These are phyloP conservation scores for Euphorbia corollata DNA, from an alignment of 441 rosid genomes.

Conservation along the genomic window DNA sequence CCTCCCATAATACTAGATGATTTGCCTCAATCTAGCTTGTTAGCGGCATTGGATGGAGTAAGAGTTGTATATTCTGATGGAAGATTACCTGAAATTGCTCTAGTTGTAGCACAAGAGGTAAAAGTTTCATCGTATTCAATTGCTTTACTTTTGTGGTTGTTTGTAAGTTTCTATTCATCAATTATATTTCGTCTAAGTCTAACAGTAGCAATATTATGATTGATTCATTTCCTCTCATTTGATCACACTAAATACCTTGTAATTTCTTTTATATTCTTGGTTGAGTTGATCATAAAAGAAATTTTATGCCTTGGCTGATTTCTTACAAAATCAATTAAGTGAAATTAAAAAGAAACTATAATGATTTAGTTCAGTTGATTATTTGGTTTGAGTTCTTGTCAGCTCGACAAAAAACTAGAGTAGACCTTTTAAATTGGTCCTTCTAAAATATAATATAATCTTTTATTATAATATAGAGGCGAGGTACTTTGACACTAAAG, in stretches of 20 bases:
- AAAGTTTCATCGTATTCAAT: constrained; percentile 8
- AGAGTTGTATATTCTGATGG: constrained; percentile 67
- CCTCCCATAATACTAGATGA: constrained; percentile 67
- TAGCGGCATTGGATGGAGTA: constrained; percentile 56
- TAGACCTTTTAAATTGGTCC: no score
- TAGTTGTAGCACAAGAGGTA: constrained; percentile 74
- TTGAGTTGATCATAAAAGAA: no score
- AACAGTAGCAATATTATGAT: not conserved
- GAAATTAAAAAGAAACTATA: no score
- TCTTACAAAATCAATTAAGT: no score
- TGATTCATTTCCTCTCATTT: not conserved
- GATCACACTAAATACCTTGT: not conserved
- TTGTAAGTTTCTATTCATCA: not conserved
- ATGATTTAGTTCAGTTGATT: no score
- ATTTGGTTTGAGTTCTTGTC: no score
- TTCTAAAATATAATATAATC: no score
- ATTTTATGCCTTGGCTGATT: no score
- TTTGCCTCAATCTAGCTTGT: constrained; percentile 44
- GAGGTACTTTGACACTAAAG: no score
- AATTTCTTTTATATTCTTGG: not conserved
- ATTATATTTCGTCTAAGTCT: no score
- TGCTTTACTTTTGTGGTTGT: not conserved
- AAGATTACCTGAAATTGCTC: constrained; percentile 62
- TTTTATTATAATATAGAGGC: no score
- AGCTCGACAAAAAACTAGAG: no score